Base-by-base conservation (phyloP, 2,329 filamentous ascomycete genomes). In the Graphiopsis chlorocephala region DNA sequence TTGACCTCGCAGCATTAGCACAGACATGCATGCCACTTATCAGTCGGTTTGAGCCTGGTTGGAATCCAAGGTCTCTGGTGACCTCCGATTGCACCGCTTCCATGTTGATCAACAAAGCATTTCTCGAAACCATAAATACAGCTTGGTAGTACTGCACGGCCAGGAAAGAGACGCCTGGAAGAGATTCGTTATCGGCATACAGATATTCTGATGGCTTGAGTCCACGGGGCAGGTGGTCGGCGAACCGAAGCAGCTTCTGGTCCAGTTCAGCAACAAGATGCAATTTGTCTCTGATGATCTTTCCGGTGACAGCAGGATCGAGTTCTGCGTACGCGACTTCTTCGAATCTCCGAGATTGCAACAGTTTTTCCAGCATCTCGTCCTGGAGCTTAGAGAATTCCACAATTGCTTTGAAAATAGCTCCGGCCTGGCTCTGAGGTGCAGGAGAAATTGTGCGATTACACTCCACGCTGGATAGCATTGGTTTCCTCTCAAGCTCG, bases 121-220 rank as follows among this genome's bases (percentile, higher is more conserved):
- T 61, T 17, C 59, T 29, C 12, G 59, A 61, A 0, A 61, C 59
- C 47, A 61, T 31, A 20, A 61, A 52, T 0, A 61, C 31, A 7
- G 59, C 38, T 29, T 61, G 59, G 10, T 61, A 35, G 11, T 61
- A 61, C n/a, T 61, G 59, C 4, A 61, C 59, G 12, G 59, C 31
- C 15, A 61, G 23, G 17, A 61, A 61, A 0, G 47, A 42, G 1
- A 61, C 45, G 0, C 45, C 45, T 28, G 59, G 59, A 2, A 61
- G 31, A 20, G 20, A 20, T 1, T 52, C 47, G 0, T 10, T 10
- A 11, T 53, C 31, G 3, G 59, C 59, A 15, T 61, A 61, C 1
- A 61, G 47, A 28, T 53, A 61, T 8, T 61, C 59, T n/a, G 59
- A 23, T 4, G 59, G 45, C 20, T 53, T 61, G 20, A 61, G 15